These are phyloP conservation scores for Leptographium wingfieldii DNA, from an alignment of 2,329 filamentous ascomycete genomes.

Conservation along the genomic window DNA sequence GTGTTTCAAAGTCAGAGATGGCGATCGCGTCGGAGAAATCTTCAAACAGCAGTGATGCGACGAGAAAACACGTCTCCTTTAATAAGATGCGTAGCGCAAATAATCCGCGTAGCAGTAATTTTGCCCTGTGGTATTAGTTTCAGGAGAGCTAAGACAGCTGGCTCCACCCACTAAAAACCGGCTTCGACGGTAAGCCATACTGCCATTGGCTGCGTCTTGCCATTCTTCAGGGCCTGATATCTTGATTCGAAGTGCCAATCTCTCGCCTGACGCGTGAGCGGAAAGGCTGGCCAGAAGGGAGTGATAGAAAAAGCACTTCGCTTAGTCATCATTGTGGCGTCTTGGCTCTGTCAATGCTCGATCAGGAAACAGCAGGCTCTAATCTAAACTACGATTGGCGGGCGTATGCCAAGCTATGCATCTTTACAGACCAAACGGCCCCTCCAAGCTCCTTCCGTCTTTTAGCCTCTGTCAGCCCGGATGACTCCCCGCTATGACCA, in stretches of 20 bases:
- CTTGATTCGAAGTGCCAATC: not conserved
- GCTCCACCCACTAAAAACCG: slow-evolving; percentile 4
- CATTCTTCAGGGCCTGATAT: not conserved
- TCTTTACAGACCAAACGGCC: not conserved
- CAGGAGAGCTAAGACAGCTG: slow-evolving; percentile 1
- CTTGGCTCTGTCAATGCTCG: not conserved
- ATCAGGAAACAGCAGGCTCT: not conserved
- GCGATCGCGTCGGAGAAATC: not conserved
- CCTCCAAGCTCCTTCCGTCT: not conserved
- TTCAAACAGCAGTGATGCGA: not conserved
- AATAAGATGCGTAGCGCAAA: not conserved
- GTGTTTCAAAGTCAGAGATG: not conserved
- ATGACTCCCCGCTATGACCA: not conserved
- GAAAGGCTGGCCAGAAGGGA: not conserved
- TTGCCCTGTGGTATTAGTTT: not conserved
- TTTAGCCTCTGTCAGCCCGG: not conserved
- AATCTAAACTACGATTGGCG: not conserved
- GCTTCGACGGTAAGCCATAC: not conserved
- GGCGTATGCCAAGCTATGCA: not conserved
- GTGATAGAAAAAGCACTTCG: not conserved
- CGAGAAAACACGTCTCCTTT: slow-evolving; percentile 12
- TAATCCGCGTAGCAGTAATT: not conserved
- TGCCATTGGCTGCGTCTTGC: not conserved
- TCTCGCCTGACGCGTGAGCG: not conserved
- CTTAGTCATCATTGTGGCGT: not conserved